Conservation (phyloP, 352 stramenopile species). For the Globisporangium sylvaticum region DNA sequence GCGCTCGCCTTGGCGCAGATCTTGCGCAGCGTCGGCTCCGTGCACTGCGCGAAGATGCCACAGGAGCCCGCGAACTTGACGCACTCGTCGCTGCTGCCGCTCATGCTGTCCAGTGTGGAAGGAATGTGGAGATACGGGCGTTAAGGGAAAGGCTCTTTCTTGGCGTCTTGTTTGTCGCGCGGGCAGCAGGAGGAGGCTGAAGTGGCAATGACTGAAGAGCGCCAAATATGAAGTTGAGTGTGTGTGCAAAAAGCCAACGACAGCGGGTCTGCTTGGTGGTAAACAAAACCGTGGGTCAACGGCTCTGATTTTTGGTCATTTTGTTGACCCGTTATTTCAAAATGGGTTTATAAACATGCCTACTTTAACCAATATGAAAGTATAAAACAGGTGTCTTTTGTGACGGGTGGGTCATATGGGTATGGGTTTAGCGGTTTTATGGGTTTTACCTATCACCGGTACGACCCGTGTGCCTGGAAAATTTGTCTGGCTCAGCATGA, state of each 20-base stretch:
- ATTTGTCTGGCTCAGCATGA: slow-evolving; percentile 14
- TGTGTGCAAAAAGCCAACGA: background rate
- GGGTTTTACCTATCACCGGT: background rate
- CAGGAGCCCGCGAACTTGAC: slow-evolving; percentile 52
- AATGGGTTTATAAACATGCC: background rate
- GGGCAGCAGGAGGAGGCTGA: slow-evolving; percentile 8
- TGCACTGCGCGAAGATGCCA: slow-evolving; percentile 83
- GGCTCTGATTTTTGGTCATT: background rate
- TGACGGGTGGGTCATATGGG: background rate
- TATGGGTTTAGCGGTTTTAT: background rate
- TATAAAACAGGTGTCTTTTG: background rate
- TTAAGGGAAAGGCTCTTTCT: slow-evolving; percentile 3
- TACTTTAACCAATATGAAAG: background rate
- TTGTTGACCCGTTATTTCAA: background rate
- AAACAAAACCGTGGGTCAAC: background rate
- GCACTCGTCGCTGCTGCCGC: slow-evolving; percentile 46
- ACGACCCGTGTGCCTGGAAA: slow-evolving; percentile 11
- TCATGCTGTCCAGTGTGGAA: slow-evolving; percentile 21
- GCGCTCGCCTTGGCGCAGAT: slow-evolving; percentile 61
- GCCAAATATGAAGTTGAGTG: slow-evolving; percentile 1
- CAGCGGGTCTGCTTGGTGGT: slow-evolving; percentile 1
- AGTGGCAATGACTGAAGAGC: slow-evolving; percentile 15
- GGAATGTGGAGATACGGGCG: background rate
- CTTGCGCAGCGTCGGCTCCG: slow-evolving; percentile 71
- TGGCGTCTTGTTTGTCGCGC: background rate